Base-by-base conservation (phyloP, 2,329 filamentous ascomycete species). In the Diaporthe batatas region DNA sequence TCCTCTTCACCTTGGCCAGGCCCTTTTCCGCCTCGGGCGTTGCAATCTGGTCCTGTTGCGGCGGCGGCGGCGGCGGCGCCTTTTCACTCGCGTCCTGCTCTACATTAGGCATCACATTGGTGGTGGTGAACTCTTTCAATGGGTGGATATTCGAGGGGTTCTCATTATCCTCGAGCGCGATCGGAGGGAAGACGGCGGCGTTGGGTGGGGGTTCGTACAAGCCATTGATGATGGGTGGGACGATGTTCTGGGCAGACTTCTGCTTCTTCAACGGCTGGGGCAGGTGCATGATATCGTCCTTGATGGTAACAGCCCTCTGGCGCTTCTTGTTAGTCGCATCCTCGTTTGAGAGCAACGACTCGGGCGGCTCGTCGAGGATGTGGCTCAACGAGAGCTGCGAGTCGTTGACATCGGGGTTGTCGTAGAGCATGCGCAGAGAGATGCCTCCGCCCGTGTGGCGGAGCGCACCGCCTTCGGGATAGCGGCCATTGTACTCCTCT, bases 201-300 rank as follows among this genome's bases (percentile, higher is more conserved):
- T 90, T 84, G 4, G 88, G 89, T 2, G 90, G 90, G 2, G 90
- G 90, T 76, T 91, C 88, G 76, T 89, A 87, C 6, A 92, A 83
- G 65, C 90, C 90, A 74, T 90, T 91, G 79, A 92, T 91, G 74
- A 92, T 92, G 69, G 90, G 90, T 11, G 90, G 90, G 65, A 87
- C 86, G 6, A 85, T 82, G 76, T 89, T 87, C 74, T 88, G 86
- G 12, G 71, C 72, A 3, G 90, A 87, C 78, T 90, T 91, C 76
- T 90, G 89, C 78, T 91, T 91, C 83, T 91, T 91, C 62, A 89
- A 84, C 3, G 90, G 90, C 77, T 91, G 89, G 0, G 90, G 90
- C 21, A 92, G 83, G 78, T 91, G 90, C 49, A 91, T 86, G 75
- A 91, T 89, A 75, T 91, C 89, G 72, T 92, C 90, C 75, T 90